Evolutionary conservation across 495 filamentous ascomycete genomes (phyloP), one percentile per base, ranked within the genome.

Genomic region (Xylaria acuta): DNA sequence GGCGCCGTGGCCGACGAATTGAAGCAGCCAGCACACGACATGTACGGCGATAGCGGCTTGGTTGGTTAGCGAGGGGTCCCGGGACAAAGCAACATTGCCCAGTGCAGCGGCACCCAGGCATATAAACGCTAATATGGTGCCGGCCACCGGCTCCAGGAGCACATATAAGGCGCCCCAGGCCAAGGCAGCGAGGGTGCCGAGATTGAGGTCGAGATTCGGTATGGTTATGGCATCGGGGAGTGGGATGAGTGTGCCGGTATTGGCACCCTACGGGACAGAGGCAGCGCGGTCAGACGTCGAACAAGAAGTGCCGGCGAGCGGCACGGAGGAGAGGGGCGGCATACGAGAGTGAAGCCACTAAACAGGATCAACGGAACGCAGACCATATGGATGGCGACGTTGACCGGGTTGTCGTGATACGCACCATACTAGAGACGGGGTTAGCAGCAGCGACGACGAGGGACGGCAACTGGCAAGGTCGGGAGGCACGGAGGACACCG

Each of bases 121-220:
- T 64, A 97, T 81, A 2, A 94, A 87, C 1, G 91, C 88, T 41
- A 97, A 81, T 18, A 92, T 78, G 12, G 87, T 87, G 40, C 96
- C 96, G 5, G 95, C 96, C 7, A 98, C 92, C 1, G 96, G 96
- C 77, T 98, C 96, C 77, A 99, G 91, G 30, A 98, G 90, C 66
- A 98, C 87, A 75, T 98, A 99, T 72, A 97, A 87, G 32, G 86
- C 87, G 38, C 90, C 86, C 83, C 95, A 98, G 27, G 76, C 72
- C 43, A 95, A 76, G 27, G 92, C 89, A 34, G 82, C 87, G 71
- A 97, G 85, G 9, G 94, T 96, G 47, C 91, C 94, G 49, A 92
- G 79, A 76, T 97, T 97, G 38, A 92, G 87, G 1, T 92, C 92
- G 32, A 98, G 90, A 79, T 94, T 90, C 25, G 92, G 87, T 64